These are phyloP conservation scores for Arctostaphylos glauca DNA, from an alignment of 148 eudicot genomes.

Conservation along the genomic window DNA sequence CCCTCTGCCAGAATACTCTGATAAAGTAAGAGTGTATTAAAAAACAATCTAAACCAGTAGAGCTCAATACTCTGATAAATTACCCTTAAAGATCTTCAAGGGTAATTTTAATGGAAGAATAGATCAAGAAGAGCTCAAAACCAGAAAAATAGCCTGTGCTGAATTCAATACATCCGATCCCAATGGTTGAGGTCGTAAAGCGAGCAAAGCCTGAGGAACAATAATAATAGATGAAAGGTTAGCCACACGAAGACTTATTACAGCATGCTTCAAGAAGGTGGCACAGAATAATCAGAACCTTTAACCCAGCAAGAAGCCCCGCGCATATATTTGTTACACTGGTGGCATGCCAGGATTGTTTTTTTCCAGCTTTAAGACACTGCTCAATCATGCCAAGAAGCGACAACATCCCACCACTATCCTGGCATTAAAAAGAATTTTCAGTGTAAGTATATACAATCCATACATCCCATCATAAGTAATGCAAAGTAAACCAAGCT, in stretches of 20 bases:
- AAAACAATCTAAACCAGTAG: no score
- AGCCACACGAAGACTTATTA: slow-evolving; percentile 17
- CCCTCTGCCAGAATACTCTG: slow-evolving; percentile 93
- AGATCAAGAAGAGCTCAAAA: slow-evolving; percentile 22
- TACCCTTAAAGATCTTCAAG: no score
- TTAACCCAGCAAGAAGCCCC: slow-evolving; percentile 89
- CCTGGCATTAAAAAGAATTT: slow-evolving; percentile 43
- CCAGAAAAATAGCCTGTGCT: slow-evolving; percentile 92
- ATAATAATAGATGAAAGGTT: slow-evolving; percentile 18
- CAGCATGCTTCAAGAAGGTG: slow-evolving; percentile 13
- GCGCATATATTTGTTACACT: slow-evolving; percentile 83
- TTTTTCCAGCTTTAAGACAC: slow-evolving; percentile 78
- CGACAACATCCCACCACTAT: slow-evolving; percentile 76
- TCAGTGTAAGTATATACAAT: slow-evolving; percentile 19
- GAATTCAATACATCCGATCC: slow-evolving; percentile 64
- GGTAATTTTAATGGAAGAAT: background rate
- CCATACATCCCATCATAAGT: slow-evolving; percentile 1
- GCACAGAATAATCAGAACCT: slow-evolving; percentile 47
- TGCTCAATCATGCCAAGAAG: slow-evolving; percentile 79
- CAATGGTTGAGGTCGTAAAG: slow-evolving; percentile 74
- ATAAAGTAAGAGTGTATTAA: slow-evolving; percentile 16
- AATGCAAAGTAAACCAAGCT: background rate
- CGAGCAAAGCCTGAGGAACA: slow-evolving; percentile 65
- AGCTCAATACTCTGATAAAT: no score
- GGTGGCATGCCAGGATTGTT: slow-evolving; percentile 72